Evolutionary conservation across 371 early-diverging fungal species (phyloP).

Genomic region (Rhizopus stolonifer): DNA sequence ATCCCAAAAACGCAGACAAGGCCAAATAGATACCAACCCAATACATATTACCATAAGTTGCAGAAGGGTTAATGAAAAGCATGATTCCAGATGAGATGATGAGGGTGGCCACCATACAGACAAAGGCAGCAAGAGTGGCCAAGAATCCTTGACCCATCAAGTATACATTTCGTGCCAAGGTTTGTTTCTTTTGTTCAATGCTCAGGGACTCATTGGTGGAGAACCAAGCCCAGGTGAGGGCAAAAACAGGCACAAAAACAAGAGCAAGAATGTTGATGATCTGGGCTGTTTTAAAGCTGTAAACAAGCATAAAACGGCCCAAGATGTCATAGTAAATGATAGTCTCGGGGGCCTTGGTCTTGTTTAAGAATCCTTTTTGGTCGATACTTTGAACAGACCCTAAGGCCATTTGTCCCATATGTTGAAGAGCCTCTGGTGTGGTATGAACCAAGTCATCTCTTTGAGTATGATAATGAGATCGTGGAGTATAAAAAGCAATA

Average conservation of each 20-base stretch:
- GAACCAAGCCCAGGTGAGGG: constrained; percentile 14
- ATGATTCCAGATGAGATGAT: constrained; percentile 14
- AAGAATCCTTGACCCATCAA: constrained; percentile 15
- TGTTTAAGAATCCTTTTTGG: background rate
- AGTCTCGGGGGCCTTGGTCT: constrained; percentile 8
- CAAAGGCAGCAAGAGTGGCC: constrained; percentile 12
- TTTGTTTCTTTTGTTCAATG: constrained; percentile 2
- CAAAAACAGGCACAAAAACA: constrained; percentile 28
- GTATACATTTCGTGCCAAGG: background rate
- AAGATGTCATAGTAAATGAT: constrained; percentile 54
- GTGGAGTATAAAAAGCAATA: constrained; percentile 60
- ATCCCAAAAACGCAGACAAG: constrained; percentile 22
- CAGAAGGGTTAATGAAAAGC: constrained; percentile 27
- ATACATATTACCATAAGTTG: constrained; percentile 29
- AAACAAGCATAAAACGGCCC: constrained; percentile 47
- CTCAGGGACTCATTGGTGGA: background rate
- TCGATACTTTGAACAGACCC: constrained; percentile 37
- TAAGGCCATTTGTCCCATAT: constrained; percentile 62
- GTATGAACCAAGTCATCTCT: constrained; percentile 54
- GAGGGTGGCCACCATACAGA: constrained; percentile 12
- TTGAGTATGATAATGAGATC: constrained; percentile 68
- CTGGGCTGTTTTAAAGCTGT: constrained; percentile 45
- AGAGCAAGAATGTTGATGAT: constrained; percentile 40
- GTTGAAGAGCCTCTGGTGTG: constrained; percentile 51
- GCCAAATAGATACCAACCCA: constrained; percentile 14